Conservation (phyloP, 495 filamentous ascomycete genomes). For the Geoglossum glabrum region DNA sequence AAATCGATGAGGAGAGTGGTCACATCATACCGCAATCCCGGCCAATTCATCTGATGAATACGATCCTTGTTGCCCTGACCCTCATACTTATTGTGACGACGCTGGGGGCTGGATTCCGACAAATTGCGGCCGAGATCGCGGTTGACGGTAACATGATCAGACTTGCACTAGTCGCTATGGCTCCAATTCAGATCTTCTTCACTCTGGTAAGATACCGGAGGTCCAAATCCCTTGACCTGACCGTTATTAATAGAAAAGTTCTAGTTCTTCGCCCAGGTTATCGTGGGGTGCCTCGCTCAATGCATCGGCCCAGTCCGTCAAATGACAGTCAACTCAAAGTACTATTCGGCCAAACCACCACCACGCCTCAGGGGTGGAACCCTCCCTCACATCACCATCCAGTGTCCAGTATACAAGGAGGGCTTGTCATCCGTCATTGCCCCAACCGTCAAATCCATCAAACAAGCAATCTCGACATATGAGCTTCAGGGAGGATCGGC, state of each 20-base stretch:
- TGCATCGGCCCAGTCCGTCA: slow-evolving; percentile 53
- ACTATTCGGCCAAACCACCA: slow-evolving; percentile 49
- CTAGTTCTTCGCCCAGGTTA: slow-evolving; percentile 51
- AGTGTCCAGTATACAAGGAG: slow-evolving; percentile 58
- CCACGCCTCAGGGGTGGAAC: slow-evolving; percentile 29
- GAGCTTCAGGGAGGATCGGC: slow-evolving; percentile 63
- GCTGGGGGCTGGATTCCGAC: slow-evolving; percentile 44
- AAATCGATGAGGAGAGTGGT: slow-evolving; percentile 54
- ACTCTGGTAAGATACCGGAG: slow-evolving; percentile 28
- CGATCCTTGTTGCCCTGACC: slow-evolving; percentile 42
- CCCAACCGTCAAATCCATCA: slow-evolving; percentile 48
- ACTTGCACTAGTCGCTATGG: slow-evolving; percentile 37
- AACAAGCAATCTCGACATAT: slow-evolving; percentile 57
- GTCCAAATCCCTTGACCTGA: not conserved
- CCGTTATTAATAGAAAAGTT: not conserved
- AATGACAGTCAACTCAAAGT: slow-evolving; percentile 54
- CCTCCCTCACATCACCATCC: slow-evolving; percentile 49
- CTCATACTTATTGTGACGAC: slow-evolving; percentile 38
- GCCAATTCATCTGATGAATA: slow-evolving; percentile 44
- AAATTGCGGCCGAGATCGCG: slow-evolving; percentile 43
- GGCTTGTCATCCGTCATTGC: slow-evolving; percentile 42
- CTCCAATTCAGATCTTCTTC: slow-evolving; percentile 60
- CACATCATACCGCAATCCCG: slow-evolving; percentile 40
- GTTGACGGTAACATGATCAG: slow-evolving; percentile 41
- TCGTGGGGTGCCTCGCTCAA: slow-evolving; percentile 54